Evolutionary conservation across 345 rosid species (phyloP).

Genomic region (Acer yangbiense): DNA sequence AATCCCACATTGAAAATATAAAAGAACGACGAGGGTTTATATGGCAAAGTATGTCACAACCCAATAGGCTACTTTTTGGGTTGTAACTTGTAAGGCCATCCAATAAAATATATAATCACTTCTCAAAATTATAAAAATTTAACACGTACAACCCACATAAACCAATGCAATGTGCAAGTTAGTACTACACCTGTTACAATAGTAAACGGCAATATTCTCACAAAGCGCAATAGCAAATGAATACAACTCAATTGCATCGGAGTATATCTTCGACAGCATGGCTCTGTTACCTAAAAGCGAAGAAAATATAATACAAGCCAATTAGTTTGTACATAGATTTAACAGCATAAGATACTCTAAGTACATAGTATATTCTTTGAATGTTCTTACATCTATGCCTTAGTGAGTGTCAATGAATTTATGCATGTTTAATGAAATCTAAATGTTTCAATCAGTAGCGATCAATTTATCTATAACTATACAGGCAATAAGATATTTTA

Average conservation of each 20-base stretch:
- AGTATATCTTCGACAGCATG: slow-evolving; percentile 67
- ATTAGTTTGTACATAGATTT: slow-evolving; percentile 21
- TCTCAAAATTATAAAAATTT: not conserved
- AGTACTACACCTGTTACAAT: slow-evolving; percentile 73
- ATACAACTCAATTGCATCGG: slow-evolving; percentile 74
- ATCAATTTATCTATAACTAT: not conserved
- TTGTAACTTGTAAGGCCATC: not conserved
- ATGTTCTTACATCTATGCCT: not conserved
- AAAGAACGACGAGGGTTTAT: not conserved
- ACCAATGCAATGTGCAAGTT: not conserved
- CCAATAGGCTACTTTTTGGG: not conserved
- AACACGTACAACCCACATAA: not conserved
- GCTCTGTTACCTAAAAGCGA: slow-evolving; percentile 76
- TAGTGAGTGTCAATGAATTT: not conserved
- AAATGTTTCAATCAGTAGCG: not conserved
- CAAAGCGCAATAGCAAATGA: slow-evolving; percentile 69
- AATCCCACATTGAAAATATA: not conserved
- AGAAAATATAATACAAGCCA: slow-evolving; percentile 23
- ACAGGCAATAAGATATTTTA: slow-evolving; percentile 6
- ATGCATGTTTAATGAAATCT: slow-evolving; percentile 4
- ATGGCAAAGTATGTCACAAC: not conserved
- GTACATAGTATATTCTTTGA: slow-evolving; percentile 4
- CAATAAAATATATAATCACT: not conserved
- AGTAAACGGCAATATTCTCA: slow-evolving; percentile 73
- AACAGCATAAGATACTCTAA: slow-evolving; percentile 1